A percentile compares a stretch with the other conserved stretches of the same genome.
Evolutionary conservation across 768 basidiomycete species (phyloP).

Genomic region (Mycena maculata): DNA sequence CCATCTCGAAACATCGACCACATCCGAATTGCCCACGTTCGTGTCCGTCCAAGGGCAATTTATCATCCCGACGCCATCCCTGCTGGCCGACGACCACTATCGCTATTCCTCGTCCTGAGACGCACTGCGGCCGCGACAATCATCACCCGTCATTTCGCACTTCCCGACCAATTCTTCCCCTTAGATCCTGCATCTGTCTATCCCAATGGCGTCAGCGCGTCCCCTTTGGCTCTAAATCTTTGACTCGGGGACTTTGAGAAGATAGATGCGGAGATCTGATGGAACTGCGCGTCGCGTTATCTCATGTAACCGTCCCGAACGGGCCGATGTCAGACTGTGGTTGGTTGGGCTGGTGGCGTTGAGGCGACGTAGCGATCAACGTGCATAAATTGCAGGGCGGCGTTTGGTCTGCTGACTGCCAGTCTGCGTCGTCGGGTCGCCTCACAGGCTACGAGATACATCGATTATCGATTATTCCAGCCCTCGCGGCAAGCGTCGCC

Average conservation of each 20-base stretch:
- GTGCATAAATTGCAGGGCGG: too few relatives aligned
- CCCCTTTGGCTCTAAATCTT: not conserved
- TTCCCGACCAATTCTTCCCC: conserved; percentile 11
- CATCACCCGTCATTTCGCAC: not conserved
- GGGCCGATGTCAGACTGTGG: too few relatives aligned
- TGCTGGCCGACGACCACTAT: too few relatives aligned
- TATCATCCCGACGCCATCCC: too few relatives aligned
- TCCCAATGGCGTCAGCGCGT: not conserved
- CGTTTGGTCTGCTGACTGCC: too few relatives aligned
- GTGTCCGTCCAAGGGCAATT: not conserved
- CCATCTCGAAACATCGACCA: not conserved
- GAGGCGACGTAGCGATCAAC: too few relatives aligned
- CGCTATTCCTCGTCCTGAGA: too few relatives aligned
- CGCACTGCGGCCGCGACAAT: not conserved
- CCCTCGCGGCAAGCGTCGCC: not conserved
- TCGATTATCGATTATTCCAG: conserved; percentile 8
- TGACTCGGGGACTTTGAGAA: conserved; percentile 27
- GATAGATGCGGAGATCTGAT: not conserved
- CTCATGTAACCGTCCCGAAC: too few relatives aligned
- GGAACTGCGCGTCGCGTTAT: too few relatives aligned
- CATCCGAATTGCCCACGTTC: conserved; percentile 1
- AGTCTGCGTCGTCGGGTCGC: not conserved
- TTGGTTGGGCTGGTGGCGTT: too few relatives aligned
- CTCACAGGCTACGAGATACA: not conserved
- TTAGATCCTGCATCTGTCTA: conserved; percentile 12